Percentiles rank a stretch among this genome's conserved stretches.
These are phyloP conservation scores for Luvunga scandens DNA, from an alignment of 345 rosid species.

Conservation along the genomic window DNA sequence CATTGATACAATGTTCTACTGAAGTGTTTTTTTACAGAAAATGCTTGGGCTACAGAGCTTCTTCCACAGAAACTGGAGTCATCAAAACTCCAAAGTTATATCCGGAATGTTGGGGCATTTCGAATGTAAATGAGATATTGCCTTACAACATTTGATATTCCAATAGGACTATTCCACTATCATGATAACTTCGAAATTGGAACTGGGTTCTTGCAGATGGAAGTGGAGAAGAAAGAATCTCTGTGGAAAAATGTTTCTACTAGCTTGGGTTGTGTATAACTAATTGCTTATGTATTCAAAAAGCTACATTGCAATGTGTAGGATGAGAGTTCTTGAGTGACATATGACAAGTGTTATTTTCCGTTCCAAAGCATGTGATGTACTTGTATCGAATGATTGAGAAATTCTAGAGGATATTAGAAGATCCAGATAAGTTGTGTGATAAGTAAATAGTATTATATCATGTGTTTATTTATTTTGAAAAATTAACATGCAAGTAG, in stretches of 20 bases:
- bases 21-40: neutral
- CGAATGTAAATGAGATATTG: neutral
- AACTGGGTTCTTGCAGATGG: neutral
- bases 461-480: no score
- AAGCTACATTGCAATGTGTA: no score
- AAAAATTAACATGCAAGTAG: no score
- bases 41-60: neutral
- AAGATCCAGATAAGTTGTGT: fast-evolving
- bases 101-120: neutral
- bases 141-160: neutral
- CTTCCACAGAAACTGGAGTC: neutral
- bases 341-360: neutral
- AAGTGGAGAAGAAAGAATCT: neutral
- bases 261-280: neutral
- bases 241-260: neutral
- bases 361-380: neutral
- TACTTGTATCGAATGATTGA: no score
- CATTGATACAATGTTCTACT: neutral
- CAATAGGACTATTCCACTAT: neutral
- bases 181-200: neutral
- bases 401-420: fast-evolving
- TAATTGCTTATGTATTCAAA: neutral
- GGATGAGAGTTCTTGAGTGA: neutral
- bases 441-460: no score
- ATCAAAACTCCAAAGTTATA: neutral